Conservation (phyloP, 2,329 filamentous ascomycete species). For the Paecilomyces dactylethromorphus region DNA sequence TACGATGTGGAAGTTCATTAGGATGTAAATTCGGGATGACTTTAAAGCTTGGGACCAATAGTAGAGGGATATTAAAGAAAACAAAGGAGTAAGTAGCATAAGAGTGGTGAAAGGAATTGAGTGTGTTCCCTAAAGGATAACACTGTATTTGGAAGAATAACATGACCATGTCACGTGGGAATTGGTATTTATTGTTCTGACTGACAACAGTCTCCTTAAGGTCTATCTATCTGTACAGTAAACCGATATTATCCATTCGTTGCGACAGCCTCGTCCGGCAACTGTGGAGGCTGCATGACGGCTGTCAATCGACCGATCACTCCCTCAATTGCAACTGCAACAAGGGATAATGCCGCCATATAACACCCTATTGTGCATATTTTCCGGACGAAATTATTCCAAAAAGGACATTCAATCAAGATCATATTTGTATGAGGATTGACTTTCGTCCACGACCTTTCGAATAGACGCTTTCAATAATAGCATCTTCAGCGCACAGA, state of each 20-base stretch:
- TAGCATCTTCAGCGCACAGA: background rate
- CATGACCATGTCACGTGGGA: constrained; percentile 10
- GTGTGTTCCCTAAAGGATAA: constrained; percentile 10
- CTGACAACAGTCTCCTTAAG: background rate
- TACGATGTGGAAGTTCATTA: background rate
- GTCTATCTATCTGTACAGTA: background rate
- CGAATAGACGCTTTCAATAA: background rate
- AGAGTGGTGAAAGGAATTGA: constrained; percentile 8
- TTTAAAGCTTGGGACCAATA: background rate
- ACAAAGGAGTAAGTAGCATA: constrained; percentile 8
- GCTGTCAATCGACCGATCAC: background rate
- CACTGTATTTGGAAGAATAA: constrained; percentile 12
- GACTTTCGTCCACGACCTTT: background rate
- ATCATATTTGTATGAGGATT: background rate
- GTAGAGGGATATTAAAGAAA: constrained; percentile 6
- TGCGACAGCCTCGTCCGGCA: background rate
- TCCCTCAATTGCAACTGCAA: background rate
- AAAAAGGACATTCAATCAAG: background rate
- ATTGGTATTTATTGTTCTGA: background rate
- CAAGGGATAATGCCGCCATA: background rate
- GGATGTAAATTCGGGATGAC: background rate
- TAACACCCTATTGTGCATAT: background rate
- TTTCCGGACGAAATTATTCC: background rate
- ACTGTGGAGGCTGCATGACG: background rate
- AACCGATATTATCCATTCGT: background rate